phyloP scores from a whole-genome alignment of 768 basidiomycete genomes.

The Amanita pallidorosea region DNA sequence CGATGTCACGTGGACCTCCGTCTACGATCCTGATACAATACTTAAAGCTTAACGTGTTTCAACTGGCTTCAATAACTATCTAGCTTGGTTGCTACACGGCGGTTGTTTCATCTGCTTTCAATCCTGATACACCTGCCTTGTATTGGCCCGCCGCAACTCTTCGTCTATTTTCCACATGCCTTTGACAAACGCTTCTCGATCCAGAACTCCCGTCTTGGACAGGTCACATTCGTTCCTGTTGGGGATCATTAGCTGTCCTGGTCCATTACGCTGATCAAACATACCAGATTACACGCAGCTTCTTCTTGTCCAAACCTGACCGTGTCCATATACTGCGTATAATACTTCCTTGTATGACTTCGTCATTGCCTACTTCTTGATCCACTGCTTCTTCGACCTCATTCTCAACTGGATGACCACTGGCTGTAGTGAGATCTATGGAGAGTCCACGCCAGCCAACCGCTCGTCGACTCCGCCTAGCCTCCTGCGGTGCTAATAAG shows the following conservation, averaged over 20 bases:
- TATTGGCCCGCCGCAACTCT: conserved; percentile 56
- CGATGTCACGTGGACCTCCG: no score
- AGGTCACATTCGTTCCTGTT: conserved; percentile 65
- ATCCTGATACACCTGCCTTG: conserved; percentile 10
- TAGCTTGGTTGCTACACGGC: conserved; percentile 10
- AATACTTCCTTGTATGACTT: conserved; percentile 43
- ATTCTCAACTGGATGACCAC: conserved; percentile 10
- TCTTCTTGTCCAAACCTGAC: conserved; percentile 42
- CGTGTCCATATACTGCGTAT: conserved; percentile 54
- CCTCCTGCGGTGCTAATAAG: conserved; percentile 22
- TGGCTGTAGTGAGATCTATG: conserved; percentile 50
- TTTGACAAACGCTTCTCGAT: conserved; percentile 54
- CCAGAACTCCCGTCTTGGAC: conserved; percentile 41
- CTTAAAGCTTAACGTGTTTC: no score
- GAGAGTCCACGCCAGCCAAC: conserved; percentile 70
- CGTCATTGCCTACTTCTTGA: conserved; percentile 26
- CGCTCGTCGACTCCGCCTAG: conserved; percentile 40
- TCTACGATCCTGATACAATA: no score
- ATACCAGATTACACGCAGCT: conserved; percentile 61
- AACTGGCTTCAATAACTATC: no score
- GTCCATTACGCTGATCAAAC: conserved; percentile 6
- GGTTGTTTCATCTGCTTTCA: conserved; percentile 18
- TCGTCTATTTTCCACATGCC: conserved; percentile 88
- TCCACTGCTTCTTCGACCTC: conserved; percentile 17
- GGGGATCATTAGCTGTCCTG: background rate